These are phyloP conservation scores for Mycena rosella DNA, from an alignment of 768 basidiomycete species.

Conservation along the genomic window DNA sequence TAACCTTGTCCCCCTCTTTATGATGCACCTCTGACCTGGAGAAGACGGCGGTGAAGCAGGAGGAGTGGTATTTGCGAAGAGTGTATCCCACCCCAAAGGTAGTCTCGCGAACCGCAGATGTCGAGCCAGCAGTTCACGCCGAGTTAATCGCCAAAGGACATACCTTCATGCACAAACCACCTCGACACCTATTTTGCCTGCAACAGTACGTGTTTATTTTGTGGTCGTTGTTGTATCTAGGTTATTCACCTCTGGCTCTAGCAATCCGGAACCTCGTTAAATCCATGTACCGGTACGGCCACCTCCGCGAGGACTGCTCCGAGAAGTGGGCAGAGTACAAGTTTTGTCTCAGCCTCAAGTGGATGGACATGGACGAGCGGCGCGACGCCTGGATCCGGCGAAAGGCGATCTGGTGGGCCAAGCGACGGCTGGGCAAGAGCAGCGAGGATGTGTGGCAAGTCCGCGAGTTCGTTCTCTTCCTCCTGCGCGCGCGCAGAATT, in stretches of 20 bases:
- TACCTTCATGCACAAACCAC: conserved; percentile 84
- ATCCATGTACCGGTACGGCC: conserved; percentile 89
- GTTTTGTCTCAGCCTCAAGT: conserved; percentile 90
- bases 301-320: conserved; percentile 74
- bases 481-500: not conserved
- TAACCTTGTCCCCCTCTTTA: too few relatives aligned
- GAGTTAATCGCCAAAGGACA: too few relatives aligned
- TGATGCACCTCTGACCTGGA: too few relatives aligned
- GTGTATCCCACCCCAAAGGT: conserved; percentile 79
- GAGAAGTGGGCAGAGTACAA: conserved; percentile 93
- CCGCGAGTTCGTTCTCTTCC: conserved; percentile 69
- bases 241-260: conserved; percentile 45
- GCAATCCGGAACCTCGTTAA: conserved; percentile 86
- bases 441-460: conserved; percentile 97
- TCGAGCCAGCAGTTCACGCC: too few relatives aligned
- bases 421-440: conserved; percentile 77
- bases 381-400: conserved; percentile 88
- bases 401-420: conserved; percentile 96
- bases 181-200: conserved; percentile 82
- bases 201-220: conserved; percentile 60
- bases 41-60: conserved; percentile 72
- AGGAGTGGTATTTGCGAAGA: conserved; percentile 71
- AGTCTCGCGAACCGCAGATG: too few relatives aligned
- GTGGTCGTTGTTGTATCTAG: not conserved
- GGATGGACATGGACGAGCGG: conserved; percentile 80